These are phyloP conservation scores for Backusella psychrophila DNA, from an alignment of 192 early-diverging fungal species.

Conservation along the genomic window DNA sequence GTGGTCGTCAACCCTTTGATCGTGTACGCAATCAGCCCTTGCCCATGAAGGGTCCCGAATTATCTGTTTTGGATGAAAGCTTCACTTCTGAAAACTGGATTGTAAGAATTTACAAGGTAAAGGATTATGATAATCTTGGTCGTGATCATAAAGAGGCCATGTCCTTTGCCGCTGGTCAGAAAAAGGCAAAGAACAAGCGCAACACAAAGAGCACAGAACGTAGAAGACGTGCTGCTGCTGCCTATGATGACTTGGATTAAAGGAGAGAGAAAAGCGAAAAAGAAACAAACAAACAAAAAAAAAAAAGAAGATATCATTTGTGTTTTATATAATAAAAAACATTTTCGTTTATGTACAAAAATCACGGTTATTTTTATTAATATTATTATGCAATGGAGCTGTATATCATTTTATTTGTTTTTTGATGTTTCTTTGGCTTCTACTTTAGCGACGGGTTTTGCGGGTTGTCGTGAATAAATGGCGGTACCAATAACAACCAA, in stretches of 20 bases:
- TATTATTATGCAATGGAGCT: not conserved
- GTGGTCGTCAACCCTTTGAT: conserved; percentile 69
- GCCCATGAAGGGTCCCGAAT: conserved; percentile 72
- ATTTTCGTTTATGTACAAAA: conserved; percentile 1
- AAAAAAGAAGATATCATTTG: not conserved
- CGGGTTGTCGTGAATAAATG: conserved; percentile 51
- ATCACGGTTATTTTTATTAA: not conserved
- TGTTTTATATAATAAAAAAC: conserved; percentile 3
- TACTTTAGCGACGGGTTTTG: not conserved
- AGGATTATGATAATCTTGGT: conserved; percentile 92
- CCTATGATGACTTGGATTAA: conserved; percentile 9
- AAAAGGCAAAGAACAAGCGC: conserved; percentile 27
- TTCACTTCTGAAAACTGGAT: conserved; percentile 96
- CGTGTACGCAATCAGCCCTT: conserved; percentile 81
- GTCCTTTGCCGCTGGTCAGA: conserved; percentile 51
- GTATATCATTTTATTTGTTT: not conserved
- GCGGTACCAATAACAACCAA: conserved; percentile 81
- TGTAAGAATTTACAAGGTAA: conserved; percentile 98
- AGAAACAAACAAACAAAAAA: not conserved
- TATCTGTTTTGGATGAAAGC: conserved; percentile 90
- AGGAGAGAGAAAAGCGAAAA: not conserved
- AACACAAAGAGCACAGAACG: conserved; percentile 28
- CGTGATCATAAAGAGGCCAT: conserved; percentile 67
- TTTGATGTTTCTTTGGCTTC: not conserved
- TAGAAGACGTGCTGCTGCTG: conserved; percentile 20